Evolutionary conservation across 768 basidiomycete species (phyloP).

Genomic region (Mrakia gelida): DNA sequence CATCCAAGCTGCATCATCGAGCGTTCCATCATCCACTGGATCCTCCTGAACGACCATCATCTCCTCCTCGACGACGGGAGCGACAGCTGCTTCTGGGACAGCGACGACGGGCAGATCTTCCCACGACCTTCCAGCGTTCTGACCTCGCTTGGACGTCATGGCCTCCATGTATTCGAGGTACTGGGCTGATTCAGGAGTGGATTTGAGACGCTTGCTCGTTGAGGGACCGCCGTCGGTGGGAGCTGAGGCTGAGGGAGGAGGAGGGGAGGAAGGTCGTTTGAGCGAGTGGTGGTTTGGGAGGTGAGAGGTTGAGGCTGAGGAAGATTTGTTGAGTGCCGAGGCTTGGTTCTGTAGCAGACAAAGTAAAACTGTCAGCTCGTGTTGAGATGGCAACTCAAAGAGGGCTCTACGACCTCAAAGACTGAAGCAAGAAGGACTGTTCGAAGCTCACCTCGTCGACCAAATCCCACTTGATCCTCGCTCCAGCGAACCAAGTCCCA

Average conservation of each 20-base stretch:
- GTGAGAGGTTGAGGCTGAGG: neutral
- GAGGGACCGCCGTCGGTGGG: conserved; percentile 10
- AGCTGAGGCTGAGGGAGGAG: neutral
- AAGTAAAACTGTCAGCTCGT: neutral
- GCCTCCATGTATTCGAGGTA: conserved; percentile 67
- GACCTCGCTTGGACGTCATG: conserved; percentile 49
- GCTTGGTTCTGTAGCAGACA: neutral
- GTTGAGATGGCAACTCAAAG: neutral
- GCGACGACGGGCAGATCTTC: conserved; percentile 49
- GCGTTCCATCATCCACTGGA: conserved; percentile 37
- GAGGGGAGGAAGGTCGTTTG: conserved; percentile 33
- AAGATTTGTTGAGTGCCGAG: conserved; percentile 12
- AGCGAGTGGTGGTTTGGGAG: conserved; percentile 23
- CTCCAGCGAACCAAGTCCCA: conserved; percentile 73
- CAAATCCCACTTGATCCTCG: conserved; percentile 66
- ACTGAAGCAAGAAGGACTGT: conserved; percentile 38
- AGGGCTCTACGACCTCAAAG: conserved; percentile 43
- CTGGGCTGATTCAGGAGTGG: conserved; percentile 43
- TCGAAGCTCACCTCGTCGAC: conserved; percentile 51
- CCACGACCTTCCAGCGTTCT: conserved; percentile 56
- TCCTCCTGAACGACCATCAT: conserved; percentile 36
- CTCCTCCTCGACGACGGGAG: conserved; percentile 24
- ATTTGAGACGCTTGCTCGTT: conserved; percentile 19
- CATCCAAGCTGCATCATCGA: conserved; percentile 76
- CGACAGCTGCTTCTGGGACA: neutral